These are phyloP conservation scores for Zygnema cylindricum DNA, from an alignment of 139 green algal species.

Conservation along the genomic window DNA sequence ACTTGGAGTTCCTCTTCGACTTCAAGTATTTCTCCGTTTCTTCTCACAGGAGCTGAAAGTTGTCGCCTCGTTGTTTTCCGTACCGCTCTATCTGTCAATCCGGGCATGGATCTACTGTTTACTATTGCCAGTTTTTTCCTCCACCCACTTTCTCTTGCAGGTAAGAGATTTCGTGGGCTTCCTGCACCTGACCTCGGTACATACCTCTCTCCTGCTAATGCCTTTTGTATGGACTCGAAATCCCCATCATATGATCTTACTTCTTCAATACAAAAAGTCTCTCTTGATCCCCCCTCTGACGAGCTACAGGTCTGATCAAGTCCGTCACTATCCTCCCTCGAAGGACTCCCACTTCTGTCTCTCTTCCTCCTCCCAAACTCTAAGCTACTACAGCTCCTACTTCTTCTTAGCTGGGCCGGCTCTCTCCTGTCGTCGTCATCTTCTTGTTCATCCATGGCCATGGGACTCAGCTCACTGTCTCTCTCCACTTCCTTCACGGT, in stretches of 20 bases:
- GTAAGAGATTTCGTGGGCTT: neutral
- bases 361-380: neutral
- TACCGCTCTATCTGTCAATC: neutral
- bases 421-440: neutral
- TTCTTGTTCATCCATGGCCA: neutral
- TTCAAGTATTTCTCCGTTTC: neutral
- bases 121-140: neutral
- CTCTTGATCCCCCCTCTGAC: neutral
- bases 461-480: neutral
- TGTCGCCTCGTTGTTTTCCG: neutral
- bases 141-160: neutral
- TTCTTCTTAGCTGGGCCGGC: neutral
- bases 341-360: neutral
- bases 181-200: neutral
- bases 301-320: neutral
- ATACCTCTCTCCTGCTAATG: neutral
- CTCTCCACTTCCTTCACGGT: neutral
- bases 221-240: neutral
- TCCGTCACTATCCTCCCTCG: neutral
- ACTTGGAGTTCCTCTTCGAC: neutral
- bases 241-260: neutral
- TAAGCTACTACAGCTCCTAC: neutral
- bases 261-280: neutral
- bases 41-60: neutral
- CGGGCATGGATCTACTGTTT: neutral